These are phyloP conservation scores for Aciculosporium take DNA, from an alignment of 2,329 filamentous ascomycete genomes.

Conservation along the genomic window DNA sequence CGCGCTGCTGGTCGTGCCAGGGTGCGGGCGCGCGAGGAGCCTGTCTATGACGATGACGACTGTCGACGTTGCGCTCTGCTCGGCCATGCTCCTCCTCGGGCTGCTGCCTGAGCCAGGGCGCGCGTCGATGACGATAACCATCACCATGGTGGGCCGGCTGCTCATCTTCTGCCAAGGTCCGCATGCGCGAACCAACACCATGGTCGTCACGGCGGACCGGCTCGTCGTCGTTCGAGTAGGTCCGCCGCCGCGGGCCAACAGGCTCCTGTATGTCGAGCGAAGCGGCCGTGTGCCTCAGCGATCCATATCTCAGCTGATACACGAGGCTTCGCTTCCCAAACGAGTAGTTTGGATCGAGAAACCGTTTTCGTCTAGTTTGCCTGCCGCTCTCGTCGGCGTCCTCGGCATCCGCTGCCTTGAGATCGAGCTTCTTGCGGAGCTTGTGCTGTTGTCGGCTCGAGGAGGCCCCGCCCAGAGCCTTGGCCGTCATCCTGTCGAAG, in stretches of 20 bases:
- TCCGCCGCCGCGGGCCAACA: constrained; percentile 8
- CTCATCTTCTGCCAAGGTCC: too few relatives aligned
- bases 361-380: constrained; percentile 35
- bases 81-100: too few relatives aligned
- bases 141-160: too few relatives aligned
- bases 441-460: constrained; percentile 23
- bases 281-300: constrained; percentile 15
- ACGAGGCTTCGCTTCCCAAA: constrained; percentile 44
- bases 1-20: background rate
- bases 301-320: constrained; percentile 36
- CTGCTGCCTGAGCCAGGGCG: too few relatives aligned
- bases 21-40: background rate
- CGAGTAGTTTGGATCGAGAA: constrained; percentile 31
- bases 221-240: background rate
- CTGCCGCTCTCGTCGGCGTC: constrained; percentile 19
- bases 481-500: constrained; percentile 12
- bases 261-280: constrained; percentile 14
- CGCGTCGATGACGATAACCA: too few relatives aligned
- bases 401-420: constrained; percentile 21
- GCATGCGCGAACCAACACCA: too few relatives aligned
- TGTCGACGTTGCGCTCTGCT: too few relatives aligned
- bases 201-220: too few relatives aligned
- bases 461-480: constrained; percentile 16
- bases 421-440: constrained; percentile 38
- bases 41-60: background rate